A percentile compares a stretch with the other conserved stretches of the same genome.
These are phyloP conservation scores for Hypoxylon perforatum DNA, from an alignment of 495 filamentous ascomycete genomes.

Conservation along the genomic window DNA sequence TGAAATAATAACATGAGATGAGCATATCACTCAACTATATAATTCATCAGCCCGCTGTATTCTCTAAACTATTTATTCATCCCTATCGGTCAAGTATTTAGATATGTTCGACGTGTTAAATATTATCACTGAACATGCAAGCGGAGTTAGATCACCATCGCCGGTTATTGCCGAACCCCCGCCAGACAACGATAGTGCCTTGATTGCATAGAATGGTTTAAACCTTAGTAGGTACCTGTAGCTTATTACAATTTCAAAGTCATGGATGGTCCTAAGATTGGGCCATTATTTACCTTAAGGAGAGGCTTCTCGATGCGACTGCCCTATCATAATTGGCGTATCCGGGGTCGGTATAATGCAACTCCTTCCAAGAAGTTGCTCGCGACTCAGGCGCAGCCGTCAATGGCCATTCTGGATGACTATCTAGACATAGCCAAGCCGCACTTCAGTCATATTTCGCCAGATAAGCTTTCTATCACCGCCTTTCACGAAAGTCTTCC, in stretches of 20 bases:
- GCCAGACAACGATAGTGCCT: no score
- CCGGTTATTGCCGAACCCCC: no score
- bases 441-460: constrained; percentile 31
- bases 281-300: background rate
- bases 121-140: no score
- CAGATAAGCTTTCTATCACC: constrained; percentile 21
- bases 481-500: constrained; percentile 31
- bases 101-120: no score
- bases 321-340: background rate
- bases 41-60: no score
- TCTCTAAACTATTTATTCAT: no score
- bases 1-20: no score
- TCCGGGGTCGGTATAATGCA: background rate
- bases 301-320: background rate
- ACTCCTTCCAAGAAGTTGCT: background rate
- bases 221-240: background rate
- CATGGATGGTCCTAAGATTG: background rate
- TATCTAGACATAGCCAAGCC: constrained; percentile 33
- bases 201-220: no score
- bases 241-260: background rate
- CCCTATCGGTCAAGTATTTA: no score
- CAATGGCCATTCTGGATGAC: constrained; percentile 38
- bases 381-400: constrained; percentile 14
- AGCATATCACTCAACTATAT: no score
- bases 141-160: no score